These are phyloP conservation scores for Malus hybrid DNA, from an alignment of 331 rosid species.

Conservation along the genomic window DNA sequence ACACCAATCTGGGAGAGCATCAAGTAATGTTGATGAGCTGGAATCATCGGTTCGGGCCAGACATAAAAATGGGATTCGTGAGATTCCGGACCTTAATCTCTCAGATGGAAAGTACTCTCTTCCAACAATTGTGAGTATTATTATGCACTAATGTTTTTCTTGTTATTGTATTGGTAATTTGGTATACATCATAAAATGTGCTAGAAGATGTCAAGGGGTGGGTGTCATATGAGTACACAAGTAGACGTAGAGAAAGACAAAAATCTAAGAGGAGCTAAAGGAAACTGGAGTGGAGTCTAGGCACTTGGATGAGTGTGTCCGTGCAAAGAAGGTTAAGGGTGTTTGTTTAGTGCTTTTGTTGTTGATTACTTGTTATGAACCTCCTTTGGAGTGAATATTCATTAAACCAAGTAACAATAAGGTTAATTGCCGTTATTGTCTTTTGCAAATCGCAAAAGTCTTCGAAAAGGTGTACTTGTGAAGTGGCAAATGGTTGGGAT, in stretches of 20 bases:
- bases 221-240: not conserved
- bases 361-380: not conserved
- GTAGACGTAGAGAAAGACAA: not conserved
- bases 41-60: conserved; percentile 42
- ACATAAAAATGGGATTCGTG: conserved; percentile 59
- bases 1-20: conserved; percentile 54
- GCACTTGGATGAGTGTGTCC: not conserved
- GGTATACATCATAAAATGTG: not conserved
- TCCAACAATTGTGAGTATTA: conserved; percentile 55
- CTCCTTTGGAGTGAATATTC: not conserved
- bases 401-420: not conserved
- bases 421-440: not conserved
- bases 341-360: not conserved
- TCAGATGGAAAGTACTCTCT: conserved; percentile 40
- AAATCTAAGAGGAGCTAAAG: not conserved
- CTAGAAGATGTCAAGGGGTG: not conserved
- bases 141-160: conserved; percentile 4
- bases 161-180: not conserved
- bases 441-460: not conserved
- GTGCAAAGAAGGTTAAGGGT: not conserved
- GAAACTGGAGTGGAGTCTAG: not conserved
- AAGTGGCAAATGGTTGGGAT: no score
- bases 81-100: conserved; percentile 61
- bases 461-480: not conserved
- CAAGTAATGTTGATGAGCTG: conserved; percentile 35